Percentiles rank a stretch among this genome's conserved stretches.
Evolutionary conservation across 2,329 filamentous ascomycete genomes (phyloP).

Genomic region (Neophaeococcomyces mojaviensis): DNA sequence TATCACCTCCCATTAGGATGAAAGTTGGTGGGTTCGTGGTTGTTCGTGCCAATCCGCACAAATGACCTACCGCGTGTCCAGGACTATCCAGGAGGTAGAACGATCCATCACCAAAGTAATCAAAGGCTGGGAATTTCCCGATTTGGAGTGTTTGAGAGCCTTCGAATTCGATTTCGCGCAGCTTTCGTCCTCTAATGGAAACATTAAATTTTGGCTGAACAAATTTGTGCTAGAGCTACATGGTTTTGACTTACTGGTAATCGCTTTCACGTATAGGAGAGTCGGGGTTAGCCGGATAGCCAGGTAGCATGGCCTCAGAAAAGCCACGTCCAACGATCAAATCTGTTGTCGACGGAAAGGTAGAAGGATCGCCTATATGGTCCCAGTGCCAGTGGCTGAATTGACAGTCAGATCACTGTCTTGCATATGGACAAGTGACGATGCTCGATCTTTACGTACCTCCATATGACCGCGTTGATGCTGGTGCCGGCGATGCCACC

Average conservation of each 20-base stretch:
- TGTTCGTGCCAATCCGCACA: conserved; percentile 43
- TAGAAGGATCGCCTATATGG: conserved; percentile 45
- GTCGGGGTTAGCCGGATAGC: conserved; percentile 36
- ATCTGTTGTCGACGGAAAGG: conserved; percentile 39
- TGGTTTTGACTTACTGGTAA: conserved; percentile 16
- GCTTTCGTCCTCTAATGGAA: conserved; percentile 18
- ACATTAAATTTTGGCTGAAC: too few relatives aligned
- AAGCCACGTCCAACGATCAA: conserved; percentile 49
- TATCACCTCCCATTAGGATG: conserved; percentile 7
- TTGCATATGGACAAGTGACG: background rate
- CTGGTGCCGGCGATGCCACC: conserved; percentile 9
- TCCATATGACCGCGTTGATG: conserved; percentile 17
- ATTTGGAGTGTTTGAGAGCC: conserved; percentile 12
- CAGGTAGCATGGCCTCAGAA: conserved; percentile 39
- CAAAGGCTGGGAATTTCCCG: conserved; percentile 33
- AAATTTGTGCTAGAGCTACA: background rate
- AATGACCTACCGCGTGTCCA: conserved; percentile 41
- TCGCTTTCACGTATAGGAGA: conserved; percentile 31
- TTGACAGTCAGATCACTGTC: conserved; percentile 5
- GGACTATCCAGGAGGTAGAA: conserved; percentile 39
- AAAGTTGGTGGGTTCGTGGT: conserved; percentile 15
- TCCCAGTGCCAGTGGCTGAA: conserved; percentile 29
- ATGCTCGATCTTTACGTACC: conserved; percentile 16
- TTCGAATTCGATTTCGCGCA: conserved; percentile 19
- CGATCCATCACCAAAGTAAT: conserved; percentile 36